Evolutionary conservation across 1,284 basidiomycete species (phyloP).

Genomic region (Leccinum huronense): DNA sequence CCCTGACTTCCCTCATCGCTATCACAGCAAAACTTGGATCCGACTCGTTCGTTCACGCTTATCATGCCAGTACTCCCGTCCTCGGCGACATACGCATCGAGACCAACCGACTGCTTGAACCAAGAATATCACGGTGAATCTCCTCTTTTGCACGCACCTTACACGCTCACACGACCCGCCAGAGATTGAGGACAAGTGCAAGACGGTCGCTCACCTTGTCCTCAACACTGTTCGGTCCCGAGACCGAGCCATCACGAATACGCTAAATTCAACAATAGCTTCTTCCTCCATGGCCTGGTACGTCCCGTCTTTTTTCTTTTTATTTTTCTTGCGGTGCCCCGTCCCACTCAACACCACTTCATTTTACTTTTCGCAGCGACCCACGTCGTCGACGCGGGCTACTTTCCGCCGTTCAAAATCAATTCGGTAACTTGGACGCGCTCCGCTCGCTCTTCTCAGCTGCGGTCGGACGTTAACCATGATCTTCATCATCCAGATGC

Average conservation of each 20-base stretch:
- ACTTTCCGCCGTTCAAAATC: slow-evolving; percentile 46
- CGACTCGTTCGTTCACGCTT: no score
- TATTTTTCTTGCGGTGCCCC: neutral
- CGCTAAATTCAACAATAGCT: slow-evolving; percentile 92
- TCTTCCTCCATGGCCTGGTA: slow-evolving; percentile 87
- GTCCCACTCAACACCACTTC: neutral
- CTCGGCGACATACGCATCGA: no score
- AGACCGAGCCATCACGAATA: slow-evolving; percentile 72
- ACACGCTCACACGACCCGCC: slow-evolving; percentile 12
- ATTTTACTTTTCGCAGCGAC: slow-evolving; percentile 33
- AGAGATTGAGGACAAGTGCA: slow-evolving; percentile 63
- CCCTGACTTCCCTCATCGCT: no score
- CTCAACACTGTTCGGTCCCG: slow-evolving; percentile 66
- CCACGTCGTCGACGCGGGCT: slow-evolving; percentile 43
- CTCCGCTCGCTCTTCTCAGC: slow-evolving; percentile 79
- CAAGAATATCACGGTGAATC: slow-evolving; percentile 67
- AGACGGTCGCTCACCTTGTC: slow-evolving; percentile 73
- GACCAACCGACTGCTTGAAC: slow-evolving; percentile 55
- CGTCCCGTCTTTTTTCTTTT: slow-evolving; percentile 28
- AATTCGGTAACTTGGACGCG: slow-evolving; percentile 65
- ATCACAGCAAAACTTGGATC: no score
- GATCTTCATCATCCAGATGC: slow-evolving; percentile 68
- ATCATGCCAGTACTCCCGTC: no score
- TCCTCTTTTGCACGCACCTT: neutral
- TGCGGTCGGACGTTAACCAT: slow-evolving; percentile 72